Conservation (phyloP, 805 yeast species). For the Saccharomycopsis fibuligera region DNA sequence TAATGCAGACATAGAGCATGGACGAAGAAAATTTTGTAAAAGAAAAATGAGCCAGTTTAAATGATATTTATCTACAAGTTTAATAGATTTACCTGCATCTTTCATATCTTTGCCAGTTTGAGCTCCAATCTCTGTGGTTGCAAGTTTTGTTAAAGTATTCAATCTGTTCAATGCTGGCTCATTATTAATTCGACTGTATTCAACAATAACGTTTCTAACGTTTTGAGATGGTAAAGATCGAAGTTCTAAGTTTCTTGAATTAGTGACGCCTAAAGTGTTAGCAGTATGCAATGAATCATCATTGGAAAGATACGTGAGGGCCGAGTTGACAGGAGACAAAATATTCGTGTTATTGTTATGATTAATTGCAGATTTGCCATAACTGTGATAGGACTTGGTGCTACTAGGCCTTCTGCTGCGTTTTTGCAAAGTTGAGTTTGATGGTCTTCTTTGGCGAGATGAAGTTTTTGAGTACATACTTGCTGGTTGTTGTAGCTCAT, state of each 20-base stretch:
- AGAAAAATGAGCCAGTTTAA: conserved; percentile 32
- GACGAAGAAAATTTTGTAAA: conserved; percentile 51
- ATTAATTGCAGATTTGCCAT: neutral
- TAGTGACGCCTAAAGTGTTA: conserved; percentile 13
- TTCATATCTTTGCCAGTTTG: conserved; percentile 18
- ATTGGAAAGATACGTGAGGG: conserved; percentile 3
- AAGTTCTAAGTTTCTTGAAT: conserved; percentile 25
- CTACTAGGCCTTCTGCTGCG: neutral
- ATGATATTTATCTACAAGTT: conserved; percentile 22
- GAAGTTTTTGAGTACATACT: neutral
- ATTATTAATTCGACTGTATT: conserved; percentile 33
- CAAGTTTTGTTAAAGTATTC: conserved; percentile 14
- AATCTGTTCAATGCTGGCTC: conserved; percentile 5
- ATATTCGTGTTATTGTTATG: neutral
- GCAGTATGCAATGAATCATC: neutral
- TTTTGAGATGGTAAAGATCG: conserved; percentile 37
- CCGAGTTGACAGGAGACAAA: neutral
- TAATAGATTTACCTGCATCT: conserved; percentile 13
- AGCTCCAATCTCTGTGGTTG: conserved; percentile 23
- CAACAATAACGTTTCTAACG: conserved; percentile 41
- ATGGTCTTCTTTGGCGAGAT: neutral
- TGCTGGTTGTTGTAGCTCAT: neutral
- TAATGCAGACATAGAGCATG: conserved; percentile 68
- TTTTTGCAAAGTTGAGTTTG: neutral
- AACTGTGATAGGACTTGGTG: too few relatives aligned